These are phyloP conservation scores for Aphanomyces invadans DNA, from an alignment of 352 stramenopile species.

Conservation along the genomic window DNA sequence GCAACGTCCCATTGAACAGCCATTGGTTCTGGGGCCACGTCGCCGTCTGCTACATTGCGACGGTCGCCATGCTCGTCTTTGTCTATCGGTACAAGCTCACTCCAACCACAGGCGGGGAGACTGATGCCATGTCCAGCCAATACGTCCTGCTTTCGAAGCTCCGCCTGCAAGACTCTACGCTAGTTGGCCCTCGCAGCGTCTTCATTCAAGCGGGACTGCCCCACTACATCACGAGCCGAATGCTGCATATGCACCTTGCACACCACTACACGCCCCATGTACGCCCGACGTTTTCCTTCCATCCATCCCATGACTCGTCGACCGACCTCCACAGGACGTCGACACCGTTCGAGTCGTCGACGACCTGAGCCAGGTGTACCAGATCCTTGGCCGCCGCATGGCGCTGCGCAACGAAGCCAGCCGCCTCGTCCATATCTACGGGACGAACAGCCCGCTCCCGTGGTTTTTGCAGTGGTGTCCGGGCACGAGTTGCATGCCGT, in stretches of 20 bases:
- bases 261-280: slow-evolving; percentile 31
- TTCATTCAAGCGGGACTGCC: slow-evolving; percentile 61
- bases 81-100: slow-evolving; percentile 28
- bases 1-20: slow-evolving; percentile 69
- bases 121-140: slow-evolving; percentile 30
- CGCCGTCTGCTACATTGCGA: slow-evolving; percentile 62
- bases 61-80: slow-evolving; percentile 40
- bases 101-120: too few relatives aligned
- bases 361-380: slow-evolving; percentile 51
- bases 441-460: slow-evolving; percentile 44
- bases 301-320: neutral
- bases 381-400: slow-evolving; percentile 40
- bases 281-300: neutral
- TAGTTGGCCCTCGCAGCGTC: slow-evolving; percentile 57
- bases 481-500: slow-evolving; percentile 42
- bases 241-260: slow-evolving; percentile 32
- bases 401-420: slow-evolving; percentile 39
- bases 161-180: slow-evolving; percentile 45
- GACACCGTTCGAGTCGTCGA: slow-evolving; percentile 53
- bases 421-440: slow-evolving; percentile 47
- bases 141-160: slow-evolving; percentile 41
- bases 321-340: slow-evolving; percentile 29
- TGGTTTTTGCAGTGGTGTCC: slow-evolving; percentile 56
- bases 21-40: slow-evolving; percentile 72
- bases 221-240: slow-evolving; percentile 35